Evolutionary conservation across 352 stramenopile species (phyloP).

Genomic region (Globisporangium rhizosaccharum): DNA sequence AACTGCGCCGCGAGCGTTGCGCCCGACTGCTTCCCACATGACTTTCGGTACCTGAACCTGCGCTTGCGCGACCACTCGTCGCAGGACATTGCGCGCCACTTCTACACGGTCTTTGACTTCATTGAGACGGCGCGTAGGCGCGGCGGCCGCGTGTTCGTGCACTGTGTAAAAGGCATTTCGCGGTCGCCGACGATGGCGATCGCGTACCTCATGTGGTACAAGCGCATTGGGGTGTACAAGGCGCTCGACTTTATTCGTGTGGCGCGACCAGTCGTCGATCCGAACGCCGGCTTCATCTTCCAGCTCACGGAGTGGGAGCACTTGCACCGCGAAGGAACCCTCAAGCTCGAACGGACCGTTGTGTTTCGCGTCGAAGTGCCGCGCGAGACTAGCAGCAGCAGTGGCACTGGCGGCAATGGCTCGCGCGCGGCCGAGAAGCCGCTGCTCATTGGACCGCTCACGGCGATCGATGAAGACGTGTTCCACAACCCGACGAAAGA

Average conservation of each 20-base stretch:
- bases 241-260: slow-evolving; percentile 76
- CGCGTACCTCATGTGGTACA: slow-evolving; percentile 88
- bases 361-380: slow-evolving; percentile 74
- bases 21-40: slow-evolving; percentile 65
- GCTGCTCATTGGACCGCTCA: slow-evolving; percentile 53
- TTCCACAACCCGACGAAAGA: slow-evolving; percentile 59
- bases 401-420: slow-evolving; percentile 20
- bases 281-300: slow-evolving; percentile 87
- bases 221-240: slow-evolving; percentile 74
- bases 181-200: slow-evolving; percentile 85
- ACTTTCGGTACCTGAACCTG: slow-evolving; percentile 85
- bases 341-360: slow-evolving; percentile 46
- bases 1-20: slow-evolving; percentile 82
- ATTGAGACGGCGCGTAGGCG: slow-evolving; percentile 68
- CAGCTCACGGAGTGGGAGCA: slow-evolving; percentile 87
- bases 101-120: slow-evolving; percentile 88
- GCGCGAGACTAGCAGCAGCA: slow-evolving; percentile 16
- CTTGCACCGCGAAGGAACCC: slow-evolving; percentile 38
- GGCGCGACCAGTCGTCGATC: slow-evolving; percentile 70
- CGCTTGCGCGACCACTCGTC: slow-evolving; percentile 85
- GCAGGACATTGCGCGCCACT: slow-evolving; percentile 80
- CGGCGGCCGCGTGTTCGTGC: slow-evolving; percentile 77
- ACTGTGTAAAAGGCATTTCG: slow-evolving; percentile 87
- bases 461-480: slow-evolving; percentile 36
- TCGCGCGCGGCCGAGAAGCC: slow-evolving; percentile 33